Percentiles rank a stretch among this genome's conserved stretches.
These are phyloP conservation scores for Emericellopsis terricola DNA, from an alignment of 495 filamentous ascomycete genomes.

Conservation along the genomic window DNA sequence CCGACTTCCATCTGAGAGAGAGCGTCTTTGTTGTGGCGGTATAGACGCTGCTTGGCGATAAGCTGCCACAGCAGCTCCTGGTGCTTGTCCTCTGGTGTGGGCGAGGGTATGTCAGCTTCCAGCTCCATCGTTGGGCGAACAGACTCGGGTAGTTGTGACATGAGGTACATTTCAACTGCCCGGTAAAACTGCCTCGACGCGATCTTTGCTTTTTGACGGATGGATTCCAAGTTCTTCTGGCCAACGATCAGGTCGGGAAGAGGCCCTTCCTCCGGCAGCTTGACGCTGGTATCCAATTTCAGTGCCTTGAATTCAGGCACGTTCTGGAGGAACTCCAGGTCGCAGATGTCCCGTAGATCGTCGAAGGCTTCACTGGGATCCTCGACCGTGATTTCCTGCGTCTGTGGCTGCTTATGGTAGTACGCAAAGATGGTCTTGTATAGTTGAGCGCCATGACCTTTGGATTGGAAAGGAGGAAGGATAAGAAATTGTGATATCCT, in stretches of 20 bases:
- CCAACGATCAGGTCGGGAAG: constrained; percentile 48
- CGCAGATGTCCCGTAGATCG: constrained; percentile 68
- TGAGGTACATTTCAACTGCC: constrained; percentile 75
- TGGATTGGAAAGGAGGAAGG: constrained; percentile 68
- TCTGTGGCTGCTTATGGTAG: constrained; percentile 40
- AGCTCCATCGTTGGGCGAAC: constrained; percentile 30
- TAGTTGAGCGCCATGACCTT: constrained; percentile 61
- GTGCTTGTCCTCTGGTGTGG: constrained; percentile 19
- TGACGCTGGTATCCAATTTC: constrained; percentile 25
- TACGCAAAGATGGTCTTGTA: constrained; percentile 59
- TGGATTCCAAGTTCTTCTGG: constrained; percentile 30
- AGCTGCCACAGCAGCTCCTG: constrained; percentile 67
- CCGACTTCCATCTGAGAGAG: constrained; percentile 59
- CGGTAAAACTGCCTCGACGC: constrained; percentile 73
- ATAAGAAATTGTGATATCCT: constrained; percentile 91
- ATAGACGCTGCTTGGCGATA: constrained; percentile 65
- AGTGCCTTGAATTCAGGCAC: constrained; percentile 33
- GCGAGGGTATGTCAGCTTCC: constrained; percentile 7
- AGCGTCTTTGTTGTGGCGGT: constrained; percentile 55
- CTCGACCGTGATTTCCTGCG: constrained; percentile 80
- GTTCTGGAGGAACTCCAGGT: constrained; percentile 47
- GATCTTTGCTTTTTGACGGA: constrained; percentile 57
- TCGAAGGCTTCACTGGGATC: constrained; percentile 93
- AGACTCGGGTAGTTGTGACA: constrained; percentile 47
- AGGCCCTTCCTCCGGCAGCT: constrained; percentile 18